These are phyloP conservation scores for Omphalotus guepiniiformis DNA, from an alignment of 768 basidiomycete genomes.

Conservation along the genomic window DNA sequence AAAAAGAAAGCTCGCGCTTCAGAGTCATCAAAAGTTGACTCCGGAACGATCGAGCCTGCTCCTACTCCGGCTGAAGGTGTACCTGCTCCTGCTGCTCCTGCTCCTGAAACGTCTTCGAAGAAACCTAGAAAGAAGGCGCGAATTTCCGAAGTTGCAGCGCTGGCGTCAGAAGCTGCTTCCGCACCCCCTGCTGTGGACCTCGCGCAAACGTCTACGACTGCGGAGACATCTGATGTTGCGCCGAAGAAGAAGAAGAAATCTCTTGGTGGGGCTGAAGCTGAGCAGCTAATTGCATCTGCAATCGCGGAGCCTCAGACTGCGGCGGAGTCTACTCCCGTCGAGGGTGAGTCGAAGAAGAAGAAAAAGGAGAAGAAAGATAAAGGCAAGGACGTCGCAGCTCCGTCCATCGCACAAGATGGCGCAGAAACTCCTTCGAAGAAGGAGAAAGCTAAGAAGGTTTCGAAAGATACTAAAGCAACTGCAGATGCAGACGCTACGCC, in stretches of 20 bases:
- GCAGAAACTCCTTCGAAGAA: not conserved
- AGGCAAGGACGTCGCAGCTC: slow-evolving; percentile 11
- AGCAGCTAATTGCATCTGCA: not conserved
- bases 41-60: not conserved
- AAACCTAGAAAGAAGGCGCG: slow-evolving; percentile 14
- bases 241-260: not conserved
- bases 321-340: not conserved
- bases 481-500: slow-evolving; percentile 1
- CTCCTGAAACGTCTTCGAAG: not conserved
- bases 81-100: not conserved
- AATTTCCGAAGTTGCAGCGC: not conserved
- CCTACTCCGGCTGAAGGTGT: slow-evolving; percentile 3
- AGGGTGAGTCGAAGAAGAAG: slow-evolving; percentile 11
- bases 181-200: not conserved
- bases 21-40: not conserved
- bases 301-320: not conserved
- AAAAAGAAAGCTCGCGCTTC: slow-evolving; percentile 8
- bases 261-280: not conserved
- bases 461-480: not conserved
- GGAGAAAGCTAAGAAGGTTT: slow-evolving; percentile 8
- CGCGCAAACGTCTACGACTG: not conserved
- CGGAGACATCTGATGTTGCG: no score
- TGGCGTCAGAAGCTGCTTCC: not conserved
- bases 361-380: slow-evolving; percentile 8
- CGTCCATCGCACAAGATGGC: not conserved